Evolutionary conservation across 257 asterid species (phyloP), one percentile per base, ranked within the genome.

Genomic region (Leonotis leonurus): DNA sequence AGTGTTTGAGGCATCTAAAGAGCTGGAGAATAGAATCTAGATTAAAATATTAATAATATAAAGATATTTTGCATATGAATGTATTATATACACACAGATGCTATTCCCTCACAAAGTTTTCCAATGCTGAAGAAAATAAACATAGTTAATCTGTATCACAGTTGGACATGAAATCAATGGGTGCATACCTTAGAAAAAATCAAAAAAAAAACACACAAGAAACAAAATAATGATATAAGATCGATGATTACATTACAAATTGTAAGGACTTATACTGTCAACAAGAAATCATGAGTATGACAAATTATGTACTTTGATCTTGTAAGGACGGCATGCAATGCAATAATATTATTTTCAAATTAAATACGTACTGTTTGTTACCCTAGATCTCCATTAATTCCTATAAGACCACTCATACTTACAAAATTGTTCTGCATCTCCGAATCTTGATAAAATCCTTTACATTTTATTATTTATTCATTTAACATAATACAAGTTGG

Each of bases 281-380:
- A 61, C 44, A 61, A 44, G 45, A 45, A 44, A 56, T n/a, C n/a
- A n/a, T 25, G 44, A 61, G 45, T 44, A 29, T 16, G 56, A 61
- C 67, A 35, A 11, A 22, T 3, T 35, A 16, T 22, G 43, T 21
- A 13, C 43, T 5, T 62, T 46, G 68, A 58, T 33, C 49, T 62
- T 62, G 36, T 46, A 46, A 61, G 22, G 45, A 61, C 45, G 56
- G 67, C 56, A 48, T 2, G n/a, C n/a, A n/a, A n/a, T n/a, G n/a
- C 7, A 40, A 17, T 44, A 17, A n/a, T n/a, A 1, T 16, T 3
- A 17, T 17, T 26, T 43, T 41, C 43, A 41, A 18, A 33, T 8
- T n/a, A n/a, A n/a, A n/a, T n/a, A n/a, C n/a, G n/a, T n/a, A n/a
- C n/a, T n/a, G n/a, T 24, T 43, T 60, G 30, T 43, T 29, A 44